Conservation (phyloP, 208 protist species). For the Jaenimonas drosophilae region DNA sequence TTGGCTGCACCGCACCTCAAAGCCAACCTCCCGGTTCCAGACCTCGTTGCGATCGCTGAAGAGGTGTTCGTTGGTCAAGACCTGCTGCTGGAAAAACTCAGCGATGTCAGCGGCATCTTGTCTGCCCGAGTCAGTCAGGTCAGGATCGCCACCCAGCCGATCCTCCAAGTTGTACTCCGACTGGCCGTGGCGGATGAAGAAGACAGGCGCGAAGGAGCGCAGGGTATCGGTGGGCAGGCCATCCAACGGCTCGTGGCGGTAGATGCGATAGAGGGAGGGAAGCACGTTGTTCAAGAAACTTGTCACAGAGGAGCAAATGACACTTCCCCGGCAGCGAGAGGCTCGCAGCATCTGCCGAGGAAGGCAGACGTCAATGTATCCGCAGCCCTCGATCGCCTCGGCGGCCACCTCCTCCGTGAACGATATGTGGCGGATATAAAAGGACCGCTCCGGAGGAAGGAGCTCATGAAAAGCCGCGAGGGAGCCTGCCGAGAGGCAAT, state of each 20-base stretch:
- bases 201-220: constrained; percentile 47
- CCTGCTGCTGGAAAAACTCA: constrained; percentile 48
- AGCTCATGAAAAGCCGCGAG: constrained; percentile 21
- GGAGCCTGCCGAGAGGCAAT: constrained; percentile 29
- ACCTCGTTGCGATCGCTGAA: constrained; percentile 17
- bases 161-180: constrained; percentile 82
- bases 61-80: constrained; percentile 25
- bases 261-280: constrained; percentile 26
- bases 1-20: constrained; percentile 80
- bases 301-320: constrained; percentile 50
- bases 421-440: constrained; percentile 46
- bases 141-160: constrained; percentile 69
- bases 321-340: constrained; percentile 34
- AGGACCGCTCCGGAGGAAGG: constrained; percentile 18
- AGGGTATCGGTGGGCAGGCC: constrained; percentile 31
- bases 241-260: constrained; percentile 31
- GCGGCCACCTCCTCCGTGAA: constrained; percentile 47
- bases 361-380: constrained; percentile 50
- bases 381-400: neutral
- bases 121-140: constrained; percentile 41
- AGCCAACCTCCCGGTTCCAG: constrained; percentile 36
- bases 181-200: constrained; percentile 75
- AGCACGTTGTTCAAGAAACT: constrained; percentile 54
- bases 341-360: constrained; percentile 22
- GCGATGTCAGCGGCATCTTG: constrained; percentile 42